These are phyloP conservation scores for Lodderomyces parapsilosis DNA, from an alignment of 1,139 yeast species.

Conservation along the genomic window DNA sequence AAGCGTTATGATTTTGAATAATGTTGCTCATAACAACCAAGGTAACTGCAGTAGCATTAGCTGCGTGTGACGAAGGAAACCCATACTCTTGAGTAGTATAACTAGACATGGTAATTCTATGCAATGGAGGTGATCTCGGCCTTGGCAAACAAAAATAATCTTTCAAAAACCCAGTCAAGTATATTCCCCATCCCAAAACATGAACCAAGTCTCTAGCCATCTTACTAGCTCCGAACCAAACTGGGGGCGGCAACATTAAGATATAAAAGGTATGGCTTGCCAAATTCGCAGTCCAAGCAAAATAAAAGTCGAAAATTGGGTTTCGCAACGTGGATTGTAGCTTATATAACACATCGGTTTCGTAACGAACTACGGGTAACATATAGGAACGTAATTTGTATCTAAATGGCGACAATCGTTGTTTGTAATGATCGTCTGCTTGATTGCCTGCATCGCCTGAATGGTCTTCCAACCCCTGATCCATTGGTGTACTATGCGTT, in stretches of 20 bases:
- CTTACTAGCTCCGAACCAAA: conserved; percentile 73
- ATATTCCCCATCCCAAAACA: conserved; percentile 84
- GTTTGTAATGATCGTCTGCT: conserved; percentile 62
- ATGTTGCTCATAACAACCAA: conserved; percentile 39
- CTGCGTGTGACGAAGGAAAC: conserved; percentile 89
- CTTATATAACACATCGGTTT: conserved; percentile 58
- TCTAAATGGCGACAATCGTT: conserved; percentile 57
- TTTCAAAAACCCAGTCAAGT: conserved; percentile 71
- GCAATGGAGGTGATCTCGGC: conserved; percentile 89
- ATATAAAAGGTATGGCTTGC: conserved; percentile 96
- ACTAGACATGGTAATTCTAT: conserved; percentile 83
- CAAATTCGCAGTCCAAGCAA: conserved; percentile 85
- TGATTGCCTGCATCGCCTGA: conserved; percentile 69
- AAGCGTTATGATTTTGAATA: conserved; percentile 11
- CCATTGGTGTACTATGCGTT: background rate
- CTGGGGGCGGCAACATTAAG: conserved; percentile 77
- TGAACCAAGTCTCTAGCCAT: conserved; percentile 70
- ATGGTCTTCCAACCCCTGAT: conserved; percentile 6
- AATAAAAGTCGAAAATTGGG: conserved; percentile 65
- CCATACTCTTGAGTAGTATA: conserved; percentile 94
- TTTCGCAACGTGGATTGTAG: conserved; percentile 56
- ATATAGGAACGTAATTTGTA: conserved; percentile 55
- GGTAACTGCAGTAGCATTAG: conserved; percentile 85
- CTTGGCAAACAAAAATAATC: conserved; percentile 89
- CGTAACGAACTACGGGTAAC: conserved; percentile 62